phyloP scores from a whole-genome alignment of 2,329 filamentous ascomycete genomes.

The Lasiodiplodia sp. region DNA sequence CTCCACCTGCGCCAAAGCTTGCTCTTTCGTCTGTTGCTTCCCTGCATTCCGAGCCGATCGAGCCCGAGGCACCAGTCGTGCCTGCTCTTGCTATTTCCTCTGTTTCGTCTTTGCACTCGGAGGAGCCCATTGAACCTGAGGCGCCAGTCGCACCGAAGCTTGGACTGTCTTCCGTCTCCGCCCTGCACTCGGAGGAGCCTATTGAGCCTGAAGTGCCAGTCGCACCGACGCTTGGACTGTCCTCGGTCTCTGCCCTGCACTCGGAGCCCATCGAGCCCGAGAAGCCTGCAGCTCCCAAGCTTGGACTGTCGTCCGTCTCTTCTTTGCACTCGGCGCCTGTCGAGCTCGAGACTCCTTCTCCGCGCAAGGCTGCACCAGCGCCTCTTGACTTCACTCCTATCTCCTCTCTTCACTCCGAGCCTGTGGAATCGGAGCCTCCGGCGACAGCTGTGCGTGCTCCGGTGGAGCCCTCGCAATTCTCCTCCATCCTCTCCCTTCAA shows the following conservation, averaged over 20 bases:
- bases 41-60: constrained; percentile 53
- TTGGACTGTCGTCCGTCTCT: constrained; percentile 33
- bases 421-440: constrained; percentile 25
- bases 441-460: constrained; percentile 5
- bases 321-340: constrained; percentile 36
- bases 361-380: constrained; percentile 9
- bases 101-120: constrained; percentile 54
- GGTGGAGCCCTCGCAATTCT: constrained; percentile 6
- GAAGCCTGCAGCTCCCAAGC: constrained; percentile 21
- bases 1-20: constrained; percentile 33
- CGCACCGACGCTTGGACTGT: constrained; percentile 15
- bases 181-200: constrained; percentile 32
- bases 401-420: constrained; percentile 55
- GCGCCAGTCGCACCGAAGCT: constrained; percentile 24
- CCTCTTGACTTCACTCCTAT: constrained; percentile 54
- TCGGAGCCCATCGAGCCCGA: constrained; percentile 33
- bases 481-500: constrained; percentile 22
- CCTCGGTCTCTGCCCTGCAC: constrained; percentile 28
- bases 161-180: constrained; percentile 24
- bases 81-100: constrained; percentile 19
- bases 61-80: constrained; percentile 25
- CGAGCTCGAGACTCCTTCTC: constrained; percentile 28
- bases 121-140: constrained; percentile 38
- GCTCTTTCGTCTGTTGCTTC: constrained; percentile 57
- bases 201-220: constrained; percentile 24